phyloP scores from a whole-genome alignment of 805 yeast genomes.

The Naumovozyma castellii region DNA sequence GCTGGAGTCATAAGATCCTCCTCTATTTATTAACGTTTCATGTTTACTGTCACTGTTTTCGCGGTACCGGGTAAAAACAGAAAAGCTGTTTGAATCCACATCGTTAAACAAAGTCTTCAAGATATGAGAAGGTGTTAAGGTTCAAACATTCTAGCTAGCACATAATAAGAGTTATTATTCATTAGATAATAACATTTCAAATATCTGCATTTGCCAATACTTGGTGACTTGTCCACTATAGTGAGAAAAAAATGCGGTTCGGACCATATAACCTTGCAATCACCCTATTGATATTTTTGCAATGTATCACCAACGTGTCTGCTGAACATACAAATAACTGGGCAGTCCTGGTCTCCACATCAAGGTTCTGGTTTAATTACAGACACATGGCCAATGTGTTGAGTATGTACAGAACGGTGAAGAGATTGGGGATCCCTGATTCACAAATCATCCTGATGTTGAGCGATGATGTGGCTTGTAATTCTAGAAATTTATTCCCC shows the following conservation, averaged over 20 bases:
- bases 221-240: no score
- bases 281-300: neutral
- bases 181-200: no score
- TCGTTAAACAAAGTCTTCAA: no score
- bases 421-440: conserved; percentile 93
- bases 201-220: no score
- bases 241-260: neutral
- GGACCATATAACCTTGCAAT: neutral
- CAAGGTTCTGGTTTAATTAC: conserved; percentile 96
- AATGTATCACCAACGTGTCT: neutral
- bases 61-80: no score
- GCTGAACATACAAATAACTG: conserved; percentile 50
- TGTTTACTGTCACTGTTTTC: no score
- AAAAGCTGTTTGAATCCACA: no score
- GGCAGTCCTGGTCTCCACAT: conserved; percentile 90
- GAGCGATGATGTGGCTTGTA: conserved; percentile 95
- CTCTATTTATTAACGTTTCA: no score
- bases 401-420: conserved; percentile 91
- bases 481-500: conserved; percentile 90
- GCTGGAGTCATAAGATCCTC: no score
- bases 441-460: conserved; percentile 93
- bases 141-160: no score
- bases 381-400: conserved; percentile 95
- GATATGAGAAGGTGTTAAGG: no score
- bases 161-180: no score